A percentile compares a stretch with the other conserved stretches of the same genome.
phyloP scores from a whole-genome alignment of 1,284 basidiomycete genomes.

The Melampsora medusae region DNA sequence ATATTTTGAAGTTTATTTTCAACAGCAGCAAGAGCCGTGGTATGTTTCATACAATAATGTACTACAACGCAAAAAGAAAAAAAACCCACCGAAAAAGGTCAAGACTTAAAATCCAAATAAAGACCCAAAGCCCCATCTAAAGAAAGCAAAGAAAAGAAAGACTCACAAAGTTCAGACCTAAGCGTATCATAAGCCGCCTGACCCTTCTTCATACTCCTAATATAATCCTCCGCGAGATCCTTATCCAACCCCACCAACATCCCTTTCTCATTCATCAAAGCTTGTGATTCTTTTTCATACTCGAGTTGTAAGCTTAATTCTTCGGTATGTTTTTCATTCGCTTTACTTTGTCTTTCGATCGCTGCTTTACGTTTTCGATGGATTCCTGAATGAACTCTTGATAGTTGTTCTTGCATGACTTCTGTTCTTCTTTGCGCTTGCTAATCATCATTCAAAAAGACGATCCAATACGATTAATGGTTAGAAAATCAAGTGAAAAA shows the following conservation, averaged over 20 bases:
- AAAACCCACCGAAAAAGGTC: neutral
- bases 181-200: constrained; percentile 31
- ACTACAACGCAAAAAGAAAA: neutral
- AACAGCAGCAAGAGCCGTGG: constrained; percentile 23
- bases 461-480: too few relatives aligned
- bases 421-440: constrained; percentile 37
- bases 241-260: constrained; percentile 7
- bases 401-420: constrained; percentile 22
- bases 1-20: constrained; percentile 16
- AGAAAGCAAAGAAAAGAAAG: neutral
- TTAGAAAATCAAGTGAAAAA: too few relatives aligned
- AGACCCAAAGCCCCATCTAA: neutral
- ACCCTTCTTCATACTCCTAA: constrained; percentile 32
- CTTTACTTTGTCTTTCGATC: constrained; percentile 17
- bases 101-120: neutral
- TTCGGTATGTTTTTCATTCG: constrained; percentile 10
- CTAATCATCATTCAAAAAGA: neutral
- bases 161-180: constrained; percentile 35
- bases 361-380: constrained; percentile 27
- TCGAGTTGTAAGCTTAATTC: constrained; percentile 4
- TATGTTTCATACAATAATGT: constrained; percentile 31
- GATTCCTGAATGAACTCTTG: constrained; percentile 21
- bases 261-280: constrained; percentile 7
- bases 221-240: constrained; percentile 26
- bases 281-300: constrained; percentile 32